Base-by-base conservation (phyloP, 148 eudicot genomes). In the Talinum fruticosum region DNA sequence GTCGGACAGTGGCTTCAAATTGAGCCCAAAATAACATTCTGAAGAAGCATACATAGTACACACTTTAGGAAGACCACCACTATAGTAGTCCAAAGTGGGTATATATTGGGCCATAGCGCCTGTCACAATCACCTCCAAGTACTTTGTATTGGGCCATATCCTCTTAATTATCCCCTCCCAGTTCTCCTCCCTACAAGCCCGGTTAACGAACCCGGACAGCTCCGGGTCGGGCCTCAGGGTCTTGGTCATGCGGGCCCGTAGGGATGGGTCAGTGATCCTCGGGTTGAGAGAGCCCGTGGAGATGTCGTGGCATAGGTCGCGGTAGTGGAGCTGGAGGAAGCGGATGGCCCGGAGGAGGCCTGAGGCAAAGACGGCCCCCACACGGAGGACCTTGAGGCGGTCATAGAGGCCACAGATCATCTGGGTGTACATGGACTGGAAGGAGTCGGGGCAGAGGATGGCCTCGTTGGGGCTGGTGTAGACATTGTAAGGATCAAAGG, bases 351-450 rank as follows among this genome's bases (percentile, higher is more conserved):
- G 83, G 59, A 93, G 90, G 12, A 93, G 88, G 75, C 96, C 96
- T 0, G 98, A 93, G 61, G 98, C 98, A 66, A 93, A 93, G 16
- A 91, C 90, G 0, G 96, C 96, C 3, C 97, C 97, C 6, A 91
- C 82, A 0, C 93, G 88, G 33, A 87, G 85, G 69, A 93, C 97
- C 7, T 83, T 37, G 13, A 78, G 80, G 29, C 90, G 89, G 77
- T 86, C 78, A 61, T 88, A 68, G 66, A 93, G 91, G 14, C 96
- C 97, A n/a, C 93, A 89, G 0, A 93, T 85, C 97, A 93, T 91
- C 71, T 91, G 97, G 6, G 91, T 78, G 84, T 93, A 91, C 97
- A 93, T 93, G 88, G 96, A 91, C 32, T 93, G 97, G 82, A 79
- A 91, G 6, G 93, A 86, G 76, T 93, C 97, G 1, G 69, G 71